A percentile compares a stretch with the other conserved stretches of the same genome.
phyloP scores from a whole-genome alignment of 75 land plant genomes.

The Sequoia sempervirens region DNA sequence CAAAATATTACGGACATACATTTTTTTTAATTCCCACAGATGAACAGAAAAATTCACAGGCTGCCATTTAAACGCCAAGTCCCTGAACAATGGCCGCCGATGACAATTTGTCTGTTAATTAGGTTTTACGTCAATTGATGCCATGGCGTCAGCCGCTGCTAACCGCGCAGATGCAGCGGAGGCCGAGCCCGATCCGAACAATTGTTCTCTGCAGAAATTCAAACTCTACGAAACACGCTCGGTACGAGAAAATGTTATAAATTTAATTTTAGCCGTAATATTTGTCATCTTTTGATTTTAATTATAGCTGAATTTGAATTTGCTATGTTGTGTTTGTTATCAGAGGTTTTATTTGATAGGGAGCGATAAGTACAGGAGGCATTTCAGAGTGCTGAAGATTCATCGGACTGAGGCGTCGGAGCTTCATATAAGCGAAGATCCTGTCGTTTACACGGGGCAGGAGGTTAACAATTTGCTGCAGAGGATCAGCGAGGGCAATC shows the following conservation, averaged over 20 bases:
- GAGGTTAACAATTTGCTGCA: constrained; percentile 73
- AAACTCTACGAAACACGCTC: constrained; percentile 85
- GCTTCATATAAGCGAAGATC: constrained; percentile 87
- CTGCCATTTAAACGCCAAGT: neutral
- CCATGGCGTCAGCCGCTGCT: neutral
- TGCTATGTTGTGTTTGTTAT: neutral
- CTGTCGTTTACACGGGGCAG: constrained; percentile 73
- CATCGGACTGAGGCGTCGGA: constrained; percentile 88
- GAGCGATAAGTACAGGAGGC: constrained; percentile 60
- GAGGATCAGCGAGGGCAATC: constrained; percentile 84
- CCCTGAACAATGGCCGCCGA: neutral
- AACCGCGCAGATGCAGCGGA: neutral
- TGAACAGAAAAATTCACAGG: neutral
- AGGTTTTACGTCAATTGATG: neutral
- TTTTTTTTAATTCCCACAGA: neutral
- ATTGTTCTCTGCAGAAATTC: constrained; percentile 77
- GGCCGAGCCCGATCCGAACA: constrained; percentile 35
- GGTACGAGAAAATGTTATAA: constrained; percentile 27
- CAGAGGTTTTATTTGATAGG: constrained; percentile 94
- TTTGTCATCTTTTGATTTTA: neutral
- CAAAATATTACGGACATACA: neutral
- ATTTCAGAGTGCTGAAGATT: constrained; percentile 87
- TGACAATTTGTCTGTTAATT: neutral
- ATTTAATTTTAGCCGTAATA: neutral
- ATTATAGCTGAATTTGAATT: neutral